Evolutionary conservation across 345 rosid species (phyloP).

Genomic region (Salix suchowensis): DNA sequence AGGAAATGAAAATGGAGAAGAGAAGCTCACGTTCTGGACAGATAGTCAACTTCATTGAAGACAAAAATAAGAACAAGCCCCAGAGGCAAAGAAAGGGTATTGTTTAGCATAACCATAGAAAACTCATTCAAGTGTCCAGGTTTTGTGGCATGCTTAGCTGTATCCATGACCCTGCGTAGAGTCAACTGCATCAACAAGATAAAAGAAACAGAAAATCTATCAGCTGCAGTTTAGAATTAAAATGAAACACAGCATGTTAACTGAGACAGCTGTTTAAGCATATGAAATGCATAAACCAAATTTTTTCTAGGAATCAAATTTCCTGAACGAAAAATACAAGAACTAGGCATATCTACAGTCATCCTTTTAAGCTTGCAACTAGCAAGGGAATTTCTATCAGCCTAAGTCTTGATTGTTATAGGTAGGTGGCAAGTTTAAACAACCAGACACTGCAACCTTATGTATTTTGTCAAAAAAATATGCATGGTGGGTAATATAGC

Average conservation of each 20-base stretch:
- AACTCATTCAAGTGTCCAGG: conserved; percentile 93
- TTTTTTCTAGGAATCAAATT: not conserved
- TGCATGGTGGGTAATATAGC: not conserved
- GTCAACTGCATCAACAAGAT: conserved; percentile 63
- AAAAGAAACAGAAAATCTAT: conserved; percentile 5
- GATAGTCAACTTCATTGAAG: conserved; percentile 87
- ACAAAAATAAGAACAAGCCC: conserved; percentile 65
- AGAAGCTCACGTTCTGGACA: conserved; percentile 61
- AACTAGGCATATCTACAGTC: not conserved
- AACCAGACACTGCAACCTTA: not conserved
- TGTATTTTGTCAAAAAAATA: not conserved
- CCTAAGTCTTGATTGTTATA: not conserved
- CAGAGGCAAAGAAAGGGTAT: conserved; percentile 84
- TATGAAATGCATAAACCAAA: not conserved
- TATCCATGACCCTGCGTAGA: conserved; percentile 89
- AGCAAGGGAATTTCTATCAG: not conserved
- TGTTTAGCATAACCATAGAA: conserved; percentile 95
- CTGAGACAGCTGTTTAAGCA: not conserved
- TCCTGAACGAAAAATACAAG: not conserved
- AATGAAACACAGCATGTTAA: not conserved
- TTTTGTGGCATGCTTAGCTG: conserved; percentile 84
- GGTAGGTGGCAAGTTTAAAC: not conserved
- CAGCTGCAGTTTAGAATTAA: conserved; percentile 6
- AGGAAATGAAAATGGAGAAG: not conserved
- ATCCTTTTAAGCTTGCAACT: not conserved